Evolutionary conservation across 306 rosid species (phyloP).

Genomic region (Glycine soja): DNA sequence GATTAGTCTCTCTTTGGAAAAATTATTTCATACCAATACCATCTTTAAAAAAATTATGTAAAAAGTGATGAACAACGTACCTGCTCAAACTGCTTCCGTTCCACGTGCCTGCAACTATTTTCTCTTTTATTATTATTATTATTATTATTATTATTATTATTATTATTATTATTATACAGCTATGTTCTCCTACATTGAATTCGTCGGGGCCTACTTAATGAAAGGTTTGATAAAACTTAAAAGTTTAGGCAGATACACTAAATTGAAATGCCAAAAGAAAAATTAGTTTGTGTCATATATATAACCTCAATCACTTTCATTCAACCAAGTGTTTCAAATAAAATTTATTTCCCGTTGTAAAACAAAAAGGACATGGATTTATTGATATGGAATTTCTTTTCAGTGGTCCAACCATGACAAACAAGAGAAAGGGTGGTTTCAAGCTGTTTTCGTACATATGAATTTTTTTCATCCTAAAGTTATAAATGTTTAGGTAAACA

Average conservation of each 20-base stretch:
- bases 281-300: not conserved
- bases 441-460: not conserved
- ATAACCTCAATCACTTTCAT: slow-evolving; percentile 23
- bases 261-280: not conserved
- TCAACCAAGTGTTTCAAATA: slow-evolving; percentile 5
- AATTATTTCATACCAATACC: too few species aligned
- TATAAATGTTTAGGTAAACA: not conserved
- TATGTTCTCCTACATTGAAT: not conserved
- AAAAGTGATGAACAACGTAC: not conserved
- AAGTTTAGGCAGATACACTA: not conserved
- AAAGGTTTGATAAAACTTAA: slow-evolving; percentile 5
- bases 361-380: slow-evolving; percentile 8
- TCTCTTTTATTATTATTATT: not conserved
- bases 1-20: too few species aligned
- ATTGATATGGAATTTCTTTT: not conserved
- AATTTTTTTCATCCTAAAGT: not conserved
- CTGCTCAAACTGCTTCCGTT: not conserved
- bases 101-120: slow-evolving; percentile 7
- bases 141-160: too few species aligned
- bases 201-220: slow-evolving; percentile 27
- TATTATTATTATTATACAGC: too few species aligned
- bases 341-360: slow-evolving; percentile 22
- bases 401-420: slow-evolving; percentile 45
- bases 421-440: slow-evolving; percentile 15
- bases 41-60: too few species aligned